Evolutionary conservation across 176 grass and related monocot species (phyloP), one percentile per base, ranked within the genome.

Genomic region (Ananas comosus): DNA sequence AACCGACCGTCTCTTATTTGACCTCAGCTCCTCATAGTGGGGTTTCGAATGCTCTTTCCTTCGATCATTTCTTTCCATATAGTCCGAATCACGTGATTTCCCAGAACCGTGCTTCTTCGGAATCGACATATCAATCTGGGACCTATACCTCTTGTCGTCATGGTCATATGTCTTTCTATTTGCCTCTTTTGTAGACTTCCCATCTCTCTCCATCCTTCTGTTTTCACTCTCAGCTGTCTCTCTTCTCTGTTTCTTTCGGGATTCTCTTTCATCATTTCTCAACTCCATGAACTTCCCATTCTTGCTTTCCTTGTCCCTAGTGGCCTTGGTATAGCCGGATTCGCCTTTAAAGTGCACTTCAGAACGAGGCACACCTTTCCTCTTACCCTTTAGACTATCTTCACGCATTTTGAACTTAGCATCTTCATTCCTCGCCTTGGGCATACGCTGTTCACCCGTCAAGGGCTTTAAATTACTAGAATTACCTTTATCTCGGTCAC

Each of bases 1-100:
- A 29, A 85, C 12, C 69, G 89, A 92, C 69, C 80, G 81, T 57
- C 50, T 91, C 82, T 82, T 86, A 88, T 94, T 99, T 69, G 28
- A 71, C 77, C 76, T 85, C 65, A 66, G 78, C 59, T 88, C 89
- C 71, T 81, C 76, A 28, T 70, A 25, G 68, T 88, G 68, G 28
- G 74, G 66, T 66, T 70, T 91, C 48, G 50, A 78, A 53, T 77
- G 73, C 28, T 90, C 87, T 72, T 75, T 90, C 78, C 69, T 80
- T 17, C 64, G 74, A 47, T 82, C 75, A 84, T 54, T 80, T 83
- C 66, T 96, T 66, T 83, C 87, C 75, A 48, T 51, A 79, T 87
- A 53, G 64, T 70, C 86, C 17, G 33, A 66, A 70, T 82, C 74
- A 67, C 68, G 78, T 19, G 47, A 69, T 53, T 68, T 78, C 19